Base-by-base conservation (phyloP, 169 alveolate species). In the Plasmodium relictum region DNA sequence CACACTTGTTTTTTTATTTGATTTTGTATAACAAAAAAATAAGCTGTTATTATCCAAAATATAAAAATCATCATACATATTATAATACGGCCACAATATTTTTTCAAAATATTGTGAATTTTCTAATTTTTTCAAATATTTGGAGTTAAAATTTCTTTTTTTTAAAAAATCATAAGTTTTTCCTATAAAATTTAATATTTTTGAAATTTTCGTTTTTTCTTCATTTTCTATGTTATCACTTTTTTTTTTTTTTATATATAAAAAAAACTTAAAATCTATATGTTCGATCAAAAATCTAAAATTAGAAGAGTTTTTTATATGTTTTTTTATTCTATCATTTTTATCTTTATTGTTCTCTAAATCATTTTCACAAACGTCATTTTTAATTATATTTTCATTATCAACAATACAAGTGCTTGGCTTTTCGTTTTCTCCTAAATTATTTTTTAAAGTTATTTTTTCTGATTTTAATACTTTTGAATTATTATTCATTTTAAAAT, bases 41-140 rank as follows among this genome's bases (percentile, higher is more conserved):
- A 83, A 37, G 8, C 26, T 62, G 50, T 83, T 83, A 48, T 68
- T 83, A 39, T 37, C 6, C 66, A 83, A 45, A 24, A 22, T 37
- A 24, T 83, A 83, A 8, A 68, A 61, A 8, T 59, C 44, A 14
- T 83, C 91, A 68, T 83, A 83, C 59, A 62, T 83, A 37, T 83
- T 83, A 18, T 83, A 83, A 41, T 83, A 37, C 0, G 91, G 31
- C 91, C 91, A 83, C 37, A 83, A 9, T 20, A 68, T 48, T 72
- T 83, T 83, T 68, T 83, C 91, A 83, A 83, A 83, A 59, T 83
- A 83, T 83, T 83, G 85, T 22, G 71, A 71, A 83, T 68, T 83
- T 41, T 83, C 91, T 54, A 83, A 54, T 61, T 61, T 66, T 69
- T 83, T 83, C 66, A 83, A 83, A 83, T 68, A 26, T 61, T 68